Percentiles rank a stretch among this genome's conserved stretches.
Evolutionary conservation across 73 alveolate species (phyloP).

Genomic region (Uronychia binucleata): DNA sequence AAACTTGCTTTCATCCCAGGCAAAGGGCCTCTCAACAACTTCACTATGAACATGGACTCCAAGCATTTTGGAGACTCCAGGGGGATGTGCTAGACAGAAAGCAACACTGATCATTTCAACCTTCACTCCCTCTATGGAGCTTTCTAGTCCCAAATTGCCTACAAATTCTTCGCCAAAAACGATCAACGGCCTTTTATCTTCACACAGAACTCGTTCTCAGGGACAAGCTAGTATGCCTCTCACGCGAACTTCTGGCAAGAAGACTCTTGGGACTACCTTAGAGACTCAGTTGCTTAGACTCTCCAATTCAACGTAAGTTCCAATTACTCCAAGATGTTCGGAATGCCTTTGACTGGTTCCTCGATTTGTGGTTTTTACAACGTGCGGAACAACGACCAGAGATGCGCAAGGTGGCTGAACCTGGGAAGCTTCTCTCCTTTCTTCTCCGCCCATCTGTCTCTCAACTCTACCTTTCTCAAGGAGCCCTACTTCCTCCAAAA

Average conservation of each 20-base stretch:
- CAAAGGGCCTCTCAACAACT: not conserved
- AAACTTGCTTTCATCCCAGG: not conserved
- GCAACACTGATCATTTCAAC: not conserved
- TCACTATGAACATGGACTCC: not conserved
- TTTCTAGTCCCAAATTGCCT: not conserved
- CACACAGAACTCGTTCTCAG: conserved; percentile 83
- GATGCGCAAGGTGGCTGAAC: conserved; percentile 85
- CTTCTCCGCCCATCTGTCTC: not conserved
- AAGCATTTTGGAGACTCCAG: not conserved
- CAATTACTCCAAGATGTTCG: too few species aligned
- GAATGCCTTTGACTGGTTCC: conserved; percentile 92
- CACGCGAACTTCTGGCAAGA: conserved; percentile 89
- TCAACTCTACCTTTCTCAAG: not conserved
- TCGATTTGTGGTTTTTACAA: conserved; percentile 89
- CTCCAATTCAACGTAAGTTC: conserved; percentile 83
- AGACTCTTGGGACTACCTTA: conserved; percentile 67
- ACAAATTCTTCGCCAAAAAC: not conserved
- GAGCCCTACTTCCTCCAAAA: not conserved
- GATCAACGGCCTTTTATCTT: conserved; percentile 82
- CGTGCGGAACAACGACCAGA: conserved; percentile 58
- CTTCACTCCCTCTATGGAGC: not conserved
- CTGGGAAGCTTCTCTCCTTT: not conserved
- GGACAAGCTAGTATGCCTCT: conserved; percentile 85
- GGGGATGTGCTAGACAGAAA: not conserved
- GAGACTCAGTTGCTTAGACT: conserved; percentile 78